A percentile compares a stretch with the other conserved stretches of the same genome.
Conservation (phyloP, 2,329 filamentous ascomycete genomes). For the Fusarium secorum region DNA sequence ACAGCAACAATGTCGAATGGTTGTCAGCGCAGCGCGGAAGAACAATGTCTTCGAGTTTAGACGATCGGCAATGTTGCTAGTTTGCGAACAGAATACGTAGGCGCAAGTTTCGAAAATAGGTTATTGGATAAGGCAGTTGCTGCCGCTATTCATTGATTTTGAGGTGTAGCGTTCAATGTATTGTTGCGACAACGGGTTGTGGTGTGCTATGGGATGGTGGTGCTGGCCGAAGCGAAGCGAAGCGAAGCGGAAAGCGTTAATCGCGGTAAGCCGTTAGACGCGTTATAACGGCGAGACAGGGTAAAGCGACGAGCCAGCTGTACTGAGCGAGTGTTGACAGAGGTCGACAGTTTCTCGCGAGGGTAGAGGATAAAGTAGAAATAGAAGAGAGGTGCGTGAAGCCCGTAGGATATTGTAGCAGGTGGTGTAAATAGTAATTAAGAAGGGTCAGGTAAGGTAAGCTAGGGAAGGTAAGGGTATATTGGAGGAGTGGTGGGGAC, state of each 20-base stretch:
- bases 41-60: conserved; percentile 5
- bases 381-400: conserved; percentile 33
- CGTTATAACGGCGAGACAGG: conserved; percentile 9
- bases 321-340: conserved; percentile 34
- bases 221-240: conserved; percentile 14
- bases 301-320: conserved; percentile 20
- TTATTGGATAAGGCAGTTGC: conserved; percentile 2
- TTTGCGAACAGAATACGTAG: conserved; percentile 9
- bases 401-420: conserved; percentile 34
- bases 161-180: conserved; percentile 7
- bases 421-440: conserved; percentile 40
- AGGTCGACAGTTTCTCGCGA: conserved; percentile 23
- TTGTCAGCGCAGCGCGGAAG: conserved; percentile 19
- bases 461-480: conserved; percentile 38
- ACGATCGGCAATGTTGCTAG: conserved; percentile 3
- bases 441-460: conserved; percentile 36
- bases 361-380: conserved; percentile 22
- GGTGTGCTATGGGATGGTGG: conserved; percentile 11
- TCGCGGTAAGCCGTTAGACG: conserved; percentile 28
- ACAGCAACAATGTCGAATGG: conserved; percentile 20
- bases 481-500: conserved; percentile 40
- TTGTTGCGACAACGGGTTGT: conserved; percentile 27
- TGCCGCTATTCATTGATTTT: conserved; percentile 26
- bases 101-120: conserved; percentile 5
- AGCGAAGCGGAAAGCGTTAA: conserved; percentile 30